These are phyloP conservation scores for Ophiostoma montium DNA, from an alignment of 2,329 filamentous ascomycete species.

Conservation along the genomic window DNA sequence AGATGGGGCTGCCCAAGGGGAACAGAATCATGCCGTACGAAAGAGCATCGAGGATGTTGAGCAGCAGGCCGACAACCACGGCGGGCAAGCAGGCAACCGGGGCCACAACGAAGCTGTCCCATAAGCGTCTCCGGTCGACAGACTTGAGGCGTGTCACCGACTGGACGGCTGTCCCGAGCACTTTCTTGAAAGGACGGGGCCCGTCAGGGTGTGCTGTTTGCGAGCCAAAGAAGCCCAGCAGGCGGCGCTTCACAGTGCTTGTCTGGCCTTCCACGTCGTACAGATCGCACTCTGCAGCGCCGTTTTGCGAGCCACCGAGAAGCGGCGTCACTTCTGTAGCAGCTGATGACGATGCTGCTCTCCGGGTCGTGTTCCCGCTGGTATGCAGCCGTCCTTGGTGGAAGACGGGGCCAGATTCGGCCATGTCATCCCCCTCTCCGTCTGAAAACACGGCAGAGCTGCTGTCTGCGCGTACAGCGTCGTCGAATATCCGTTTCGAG, in stretches of 20 bases:
- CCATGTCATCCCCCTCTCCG: conserved; percentile 1
- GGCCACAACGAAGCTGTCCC: conserved; percentile 47
- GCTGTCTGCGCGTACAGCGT: neutral
- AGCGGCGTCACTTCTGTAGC: conserved; percentile 27
- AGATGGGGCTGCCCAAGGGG: conserved; percentile 74
- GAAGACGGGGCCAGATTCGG: neutral
- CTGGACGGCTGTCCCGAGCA: conserved; percentile 15
- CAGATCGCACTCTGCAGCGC: conserved; percentile 8
- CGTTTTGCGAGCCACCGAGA: conserved; percentile 21
- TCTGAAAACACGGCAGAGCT: conserved; percentile 8
- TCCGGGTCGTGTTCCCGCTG: no score
- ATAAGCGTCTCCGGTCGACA: conserved; percentile 57
- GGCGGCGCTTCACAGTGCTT: conserved; percentile 2
- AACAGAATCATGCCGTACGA: conserved; percentile 98
- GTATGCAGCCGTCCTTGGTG: neutral
- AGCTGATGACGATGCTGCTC: neutral
- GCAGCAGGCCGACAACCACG: conserved; percentile 72
- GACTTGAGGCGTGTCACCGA: conserved; percentile 44
- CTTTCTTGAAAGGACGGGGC: neutral
- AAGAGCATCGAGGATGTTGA: conserved; percentile 88
- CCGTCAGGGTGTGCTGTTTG: neutral
- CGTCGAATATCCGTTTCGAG: neutral
- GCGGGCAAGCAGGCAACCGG: conserved; percentile 65
- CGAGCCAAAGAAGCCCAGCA: conserved; percentile 6
- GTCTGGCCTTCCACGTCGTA: conserved; percentile 40